Percentiles rank a stretch among this genome's conserved stretches.
Conservation (phyloP, 108 stramenopile genomes). For the Nitzschia sp. region DNA sequence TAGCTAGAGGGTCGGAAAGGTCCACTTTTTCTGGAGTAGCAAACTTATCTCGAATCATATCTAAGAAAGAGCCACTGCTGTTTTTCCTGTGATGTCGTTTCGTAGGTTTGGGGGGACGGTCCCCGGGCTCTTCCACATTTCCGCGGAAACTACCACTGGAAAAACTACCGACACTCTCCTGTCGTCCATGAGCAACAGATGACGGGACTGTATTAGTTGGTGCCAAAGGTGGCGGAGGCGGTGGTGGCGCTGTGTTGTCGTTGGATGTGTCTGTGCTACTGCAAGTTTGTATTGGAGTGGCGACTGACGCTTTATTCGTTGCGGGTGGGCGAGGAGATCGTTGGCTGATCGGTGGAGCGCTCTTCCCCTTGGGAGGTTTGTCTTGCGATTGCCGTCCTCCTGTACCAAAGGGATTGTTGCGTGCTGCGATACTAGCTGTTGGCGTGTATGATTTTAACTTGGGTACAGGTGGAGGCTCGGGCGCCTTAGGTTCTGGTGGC, state of each 20-base stretch:
- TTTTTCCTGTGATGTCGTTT: slow-evolving; percentile 11
- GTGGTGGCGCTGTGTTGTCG: slow-evolving; percentile 10
- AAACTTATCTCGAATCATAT: slow-evolving; percentile 11
- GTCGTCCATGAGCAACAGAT: too few species aligned
- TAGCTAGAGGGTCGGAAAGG: neutral
- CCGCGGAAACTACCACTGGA: slow-evolving; percentile 30
- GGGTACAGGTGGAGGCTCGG: too few species aligned
- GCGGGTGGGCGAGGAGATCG: too few species aligned
- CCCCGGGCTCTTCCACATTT: neutral
- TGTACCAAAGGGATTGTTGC: too few species aligned
- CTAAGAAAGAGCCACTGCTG: slow-evolving; percentile 25
- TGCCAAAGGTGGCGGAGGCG: slow-evolving; percentile 1
- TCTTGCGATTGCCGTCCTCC: too few species aligned
- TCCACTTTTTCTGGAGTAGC: neutral
- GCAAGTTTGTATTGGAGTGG: too few species aligned
- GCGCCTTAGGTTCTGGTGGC: too few species aligned
- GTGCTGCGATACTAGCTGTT: too few species aligned
- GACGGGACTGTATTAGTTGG: neutral
- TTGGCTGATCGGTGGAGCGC: too few species aligned
- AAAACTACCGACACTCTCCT: slow-evolving; percentile 23
- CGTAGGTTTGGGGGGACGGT: neutral
- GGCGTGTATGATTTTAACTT: too few species aligned
- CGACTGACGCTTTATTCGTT: too few species aligned
- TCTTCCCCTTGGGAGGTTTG: too few species aligned
- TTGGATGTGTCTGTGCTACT: neutral